These are phyloP conservation scores for Cordyceps cateniannulata DNA, from an alignment of 2,329 filamentous ascomycete genomes.

Conservation along the genomic window DNA sequence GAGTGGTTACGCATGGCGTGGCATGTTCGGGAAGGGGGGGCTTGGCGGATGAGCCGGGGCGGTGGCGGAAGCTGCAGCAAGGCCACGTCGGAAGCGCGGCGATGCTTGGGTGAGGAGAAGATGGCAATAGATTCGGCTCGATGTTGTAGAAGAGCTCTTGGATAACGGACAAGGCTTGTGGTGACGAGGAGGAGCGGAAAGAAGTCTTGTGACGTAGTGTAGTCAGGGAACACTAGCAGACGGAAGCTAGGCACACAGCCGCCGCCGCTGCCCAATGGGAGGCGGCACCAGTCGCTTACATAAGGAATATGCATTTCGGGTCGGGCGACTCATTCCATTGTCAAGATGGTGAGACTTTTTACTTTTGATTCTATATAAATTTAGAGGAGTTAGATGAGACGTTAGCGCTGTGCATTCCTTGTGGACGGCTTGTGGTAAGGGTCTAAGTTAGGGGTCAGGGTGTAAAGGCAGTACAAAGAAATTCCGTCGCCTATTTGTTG, in stretches of 20 bases:
- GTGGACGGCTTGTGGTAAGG: neutral
- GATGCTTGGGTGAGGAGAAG: neutral
- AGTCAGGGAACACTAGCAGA: neutral
- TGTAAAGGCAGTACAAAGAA: no score
- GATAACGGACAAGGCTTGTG: neutral
- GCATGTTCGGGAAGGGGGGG: neutral
- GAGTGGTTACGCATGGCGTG: constrained; percentile 14
- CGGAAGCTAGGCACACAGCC: no score
- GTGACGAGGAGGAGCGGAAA: neutral
- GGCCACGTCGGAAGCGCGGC: neutral
- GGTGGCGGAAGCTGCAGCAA: neutral
- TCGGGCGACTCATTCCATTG: neutral
- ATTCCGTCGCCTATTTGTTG: no score
- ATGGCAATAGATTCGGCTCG: neutral
- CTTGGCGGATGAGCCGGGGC: neutral
- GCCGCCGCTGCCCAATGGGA: no score
- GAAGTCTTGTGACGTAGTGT: constrained; percentile 1
- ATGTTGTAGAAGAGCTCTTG: neutral
- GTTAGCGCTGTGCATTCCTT: neutral
- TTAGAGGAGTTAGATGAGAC: neutral
- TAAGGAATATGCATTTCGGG: neutral
- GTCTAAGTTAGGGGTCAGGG: no score
- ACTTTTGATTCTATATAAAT: neutral
- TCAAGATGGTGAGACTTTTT: no score
- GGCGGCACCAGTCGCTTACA: neutral